phyloP scores from a whole-genome alignment of 345 rosid genomes.

The Salix exigua region DNA sequence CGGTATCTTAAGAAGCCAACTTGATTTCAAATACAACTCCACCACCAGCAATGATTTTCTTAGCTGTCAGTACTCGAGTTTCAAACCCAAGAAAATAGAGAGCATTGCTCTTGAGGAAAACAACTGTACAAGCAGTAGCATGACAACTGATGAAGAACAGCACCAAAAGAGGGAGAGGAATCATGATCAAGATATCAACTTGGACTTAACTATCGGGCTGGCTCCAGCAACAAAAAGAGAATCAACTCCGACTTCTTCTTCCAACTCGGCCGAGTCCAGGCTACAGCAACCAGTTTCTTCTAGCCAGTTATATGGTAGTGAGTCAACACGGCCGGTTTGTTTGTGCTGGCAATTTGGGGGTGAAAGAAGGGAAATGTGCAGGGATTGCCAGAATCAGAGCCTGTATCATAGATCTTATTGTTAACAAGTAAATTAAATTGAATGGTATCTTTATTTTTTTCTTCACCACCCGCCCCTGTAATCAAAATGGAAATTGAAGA shows the following conservation, averaged over 20 bases:
- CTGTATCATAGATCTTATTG: conserved; percentile 29
- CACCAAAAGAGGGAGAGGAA: conserved; percentile 3
- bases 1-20: background rate
- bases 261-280: conserved; percentile 47
- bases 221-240: conserved; percentile 5
- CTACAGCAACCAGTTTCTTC: background rate
- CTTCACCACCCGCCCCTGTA: background rate
- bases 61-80: background rate
- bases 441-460: conserved; percentile 1
- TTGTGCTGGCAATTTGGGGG: conserved; percentile 49
- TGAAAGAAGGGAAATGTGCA: conserved; percentile 30
- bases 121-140: conserved; percentile 46
- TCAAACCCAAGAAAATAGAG: conserved; percentile 25
- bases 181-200: conserved; percentile 28
- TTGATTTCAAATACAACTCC: conserved; percentile 9
- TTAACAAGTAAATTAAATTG: too few relatives aligned
- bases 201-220: conserved; percentile 53
- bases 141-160: conserved; percentile 53
- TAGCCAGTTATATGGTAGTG: conserved; percentile 9
- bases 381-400: conserved; percentile 33
- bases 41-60: background rate
- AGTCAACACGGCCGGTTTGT: conserved; percentile 26
- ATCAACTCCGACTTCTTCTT: conserved; percentile 6
- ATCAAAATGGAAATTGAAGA: background rate
- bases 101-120: conserved; percentile 31